Base-by-base conservation (phyloP, 371 early-diverging fungal species). In the Zopfochytrium polystomum region DNA sequence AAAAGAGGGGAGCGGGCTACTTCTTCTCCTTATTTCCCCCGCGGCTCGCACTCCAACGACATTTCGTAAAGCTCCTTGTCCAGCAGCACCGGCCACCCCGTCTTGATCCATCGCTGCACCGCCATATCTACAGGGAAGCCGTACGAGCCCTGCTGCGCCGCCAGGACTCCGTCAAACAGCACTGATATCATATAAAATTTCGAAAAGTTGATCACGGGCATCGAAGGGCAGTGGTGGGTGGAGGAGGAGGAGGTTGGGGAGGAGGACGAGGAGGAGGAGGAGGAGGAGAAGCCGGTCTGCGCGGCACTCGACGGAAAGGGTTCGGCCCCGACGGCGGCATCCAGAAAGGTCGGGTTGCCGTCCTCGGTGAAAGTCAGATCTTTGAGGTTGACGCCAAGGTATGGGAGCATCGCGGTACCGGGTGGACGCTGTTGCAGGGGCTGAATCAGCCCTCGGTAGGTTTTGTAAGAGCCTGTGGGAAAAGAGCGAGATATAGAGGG, bases 351-450 rank as follows among this genome's bases (percentile, higher is more conserved):
- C 4, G 71, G 71, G 58, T 77, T 77, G 13, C 78, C 78, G 55
- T 74, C 73, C 58, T 77, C 78, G 15, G 73, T 65, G 58, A 77
- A 77, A 11, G 78, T 77, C 48, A 77, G 64, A 57, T 77, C 78
- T 26, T 68, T 55, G 3, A 77, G 63, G 52, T 60, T 71, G 29
- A 77, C 71, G 11, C 78, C 78, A 32, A 76, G 68, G 62, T 76
- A 76, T 0, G 76, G 76, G 2, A 75, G 58, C 20, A 69, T 49
- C 23, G 73, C 64, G 46, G 29, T 20, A 3, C 54, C 35, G 53
- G 61, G 29, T 27, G 42, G 27, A 11, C 34, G 34, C 20, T 60
- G 46, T 25, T 58, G 35, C 30, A 58, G 27, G 2, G 30, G 31
- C 4, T 35, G 22, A 0, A 74, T 45, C 7, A 52, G 18, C 2